These are phyloP conservation scores for Pseudopithomyces chartarum DNA, from an alignment of 2,329 filamentous ascomycete species.

Conservation along the genomic window DNA sequence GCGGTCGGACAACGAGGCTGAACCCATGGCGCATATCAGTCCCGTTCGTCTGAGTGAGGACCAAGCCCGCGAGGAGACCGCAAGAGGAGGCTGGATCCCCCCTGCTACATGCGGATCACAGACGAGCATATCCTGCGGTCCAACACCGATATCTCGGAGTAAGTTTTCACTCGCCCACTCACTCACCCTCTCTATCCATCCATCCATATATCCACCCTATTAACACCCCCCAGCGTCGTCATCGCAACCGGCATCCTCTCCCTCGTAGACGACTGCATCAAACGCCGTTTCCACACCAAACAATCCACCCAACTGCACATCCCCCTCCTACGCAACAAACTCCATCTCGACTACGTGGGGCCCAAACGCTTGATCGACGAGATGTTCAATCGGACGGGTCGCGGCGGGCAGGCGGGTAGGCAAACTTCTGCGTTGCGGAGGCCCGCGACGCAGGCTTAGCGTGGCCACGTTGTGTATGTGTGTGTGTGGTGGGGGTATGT, in stretches of 20 bases:
- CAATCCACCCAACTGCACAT: constrained; percentile 57
- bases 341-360: constrained; percentile 66
- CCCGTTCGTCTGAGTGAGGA: constrained; percentile 75
- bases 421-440: constrained; percentile 33
- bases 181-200: background rate
- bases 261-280: constrained; percentile 90
- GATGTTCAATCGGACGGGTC: constrained; percentile 60
- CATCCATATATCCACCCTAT: constrained; percentile 4
- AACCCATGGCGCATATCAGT: constrained; percentile 78
- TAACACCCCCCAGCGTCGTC: constrained; percentile 68
- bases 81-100: constrained; percentile 88
- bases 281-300: constrained; percentile 71
- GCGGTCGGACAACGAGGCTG: constrained; percentile 65
- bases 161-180: constrained; percentile 49
- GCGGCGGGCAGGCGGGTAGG: constrained; percentile 27
- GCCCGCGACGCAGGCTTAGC: constrained; percentile 18
- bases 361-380: constrained; percentile 67
- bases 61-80: constrained; percentile 73
- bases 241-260: constrained; percentile 87
- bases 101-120: constrained; percentile 88
- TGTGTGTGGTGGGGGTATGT: no score
- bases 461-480: no score
- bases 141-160: constrained; percentile 85
- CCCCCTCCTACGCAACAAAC: constrained; percentile 56
- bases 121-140: constrained; percentile 72